phyloP scores from a whole-genome alignment of 2,329 filamentous ascomycete genomes.

The Escovopsis sp. region DNA sequence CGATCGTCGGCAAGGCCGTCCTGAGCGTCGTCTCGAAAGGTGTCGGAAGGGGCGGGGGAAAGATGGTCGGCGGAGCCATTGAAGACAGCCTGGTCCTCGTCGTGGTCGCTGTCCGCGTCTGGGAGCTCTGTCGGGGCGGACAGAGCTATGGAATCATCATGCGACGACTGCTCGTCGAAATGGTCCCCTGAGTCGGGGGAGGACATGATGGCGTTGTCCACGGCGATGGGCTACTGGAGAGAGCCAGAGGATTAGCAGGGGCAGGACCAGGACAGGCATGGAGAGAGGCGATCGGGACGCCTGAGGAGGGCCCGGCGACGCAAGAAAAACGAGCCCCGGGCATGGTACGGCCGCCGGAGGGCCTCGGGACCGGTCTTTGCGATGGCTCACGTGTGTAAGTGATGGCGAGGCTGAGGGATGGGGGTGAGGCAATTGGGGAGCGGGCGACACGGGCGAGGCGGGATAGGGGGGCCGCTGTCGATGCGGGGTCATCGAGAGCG shows the following conservation, averaged over 20 bases:
- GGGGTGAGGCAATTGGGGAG: slow-evolving; percentile 29
- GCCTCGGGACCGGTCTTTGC: slow-evolving; percentile 24
- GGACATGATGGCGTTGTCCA: slow-evolving; percentile 48
- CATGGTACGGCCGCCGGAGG: slow-evolving; percentile 9
- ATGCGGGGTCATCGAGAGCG: slow-evolving; percentile 18
- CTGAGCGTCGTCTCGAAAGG: slow-evolving; percentile 23
- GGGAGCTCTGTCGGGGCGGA: slow-evolving; percentile 21
- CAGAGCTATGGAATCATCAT: slow-evolving; percentile 29
- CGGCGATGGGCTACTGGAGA: slow-evolving; percentile 36
- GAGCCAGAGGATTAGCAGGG: slow-evolving; percentile 20
- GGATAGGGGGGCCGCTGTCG: slow-evolving; percentile 9
- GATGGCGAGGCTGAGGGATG: slow-evolving; percentile 32
- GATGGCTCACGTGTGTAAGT: slow-evolving; percentile 27
- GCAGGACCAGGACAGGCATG: slow-evolving; percentile 6
- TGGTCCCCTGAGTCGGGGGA: slow-evolving; percentile 44
- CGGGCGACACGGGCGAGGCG: slow-evolving; percentile 9
- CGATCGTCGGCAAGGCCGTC: slow-evolving; percentile 24
- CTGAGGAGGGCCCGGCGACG: slow-evolving; percentile 15
- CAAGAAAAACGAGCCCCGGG: slow-evolving; percentile 9
- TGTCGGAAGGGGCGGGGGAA: slow-evolving; percentile 27
- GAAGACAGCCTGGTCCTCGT: slow-evolving; percentile 44
- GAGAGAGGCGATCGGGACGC: slow-evolving; percentile 9
- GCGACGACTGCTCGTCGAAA: slow-evolving; percentile 51
- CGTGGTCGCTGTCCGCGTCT: slow-evolving; percentile 49
- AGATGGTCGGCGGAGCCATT: slow-evolving; percentile 37